phyloP scores from a whole-genome alignment of 1,284 basidiomycete genomes.

The Ceratobasidium sp. region DNA sequence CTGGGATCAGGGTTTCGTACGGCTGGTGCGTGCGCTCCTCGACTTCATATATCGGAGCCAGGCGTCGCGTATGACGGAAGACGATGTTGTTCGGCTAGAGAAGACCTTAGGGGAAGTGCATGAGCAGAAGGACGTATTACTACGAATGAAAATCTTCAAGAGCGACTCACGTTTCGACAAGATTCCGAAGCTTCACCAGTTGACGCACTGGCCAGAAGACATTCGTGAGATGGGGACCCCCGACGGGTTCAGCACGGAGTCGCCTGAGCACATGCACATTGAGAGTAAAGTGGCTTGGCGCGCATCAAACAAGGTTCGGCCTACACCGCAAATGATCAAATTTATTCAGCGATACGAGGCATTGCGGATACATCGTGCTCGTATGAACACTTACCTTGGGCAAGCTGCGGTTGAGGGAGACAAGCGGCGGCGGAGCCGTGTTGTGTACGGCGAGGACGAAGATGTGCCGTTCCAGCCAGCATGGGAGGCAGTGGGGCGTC shows the following conservation, averaged over 20 bases:
- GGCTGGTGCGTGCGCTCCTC: not conserved
- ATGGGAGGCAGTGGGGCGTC: no score
- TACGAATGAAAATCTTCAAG: not conserved
- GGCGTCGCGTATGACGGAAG: not conserved
- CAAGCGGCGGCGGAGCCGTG: not conserved
- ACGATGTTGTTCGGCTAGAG: conserved; percentile 32
- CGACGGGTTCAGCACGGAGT: conserved; percentile 46
- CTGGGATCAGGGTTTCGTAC: conserved; percentile 35
- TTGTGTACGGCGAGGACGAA: conserved; percentile 4
- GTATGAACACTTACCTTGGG: conserved; percentile 6
- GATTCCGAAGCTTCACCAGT: conserved; percentile 42
- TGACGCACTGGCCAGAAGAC: conserved; percentile 31
- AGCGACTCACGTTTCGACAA: conserved; percentile 17
- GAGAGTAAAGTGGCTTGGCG: conserved; percentile 15
- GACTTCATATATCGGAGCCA: conserved; percentile 5
- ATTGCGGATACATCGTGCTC: not conserved
- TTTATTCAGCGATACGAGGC: conserved; percentile 9
- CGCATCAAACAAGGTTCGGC: conserved; percentile 22
- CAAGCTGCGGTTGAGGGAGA: not conserved
- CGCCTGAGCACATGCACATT: conserved; percentile 47
- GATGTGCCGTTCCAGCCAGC: not conserved
- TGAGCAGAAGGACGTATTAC: not conserved
- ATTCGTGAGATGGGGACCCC: conserved; percentile 44
- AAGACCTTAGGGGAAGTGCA: conserved; percentile 22
- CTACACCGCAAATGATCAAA: conserved; percentile 13